Percentiles rank a stretch among this genome's conserved stretches.
phyloP scores from a whole-genome alignment of 2,329 filamentous ascomycete species.

The Byssochlamys sp. region DNA sequence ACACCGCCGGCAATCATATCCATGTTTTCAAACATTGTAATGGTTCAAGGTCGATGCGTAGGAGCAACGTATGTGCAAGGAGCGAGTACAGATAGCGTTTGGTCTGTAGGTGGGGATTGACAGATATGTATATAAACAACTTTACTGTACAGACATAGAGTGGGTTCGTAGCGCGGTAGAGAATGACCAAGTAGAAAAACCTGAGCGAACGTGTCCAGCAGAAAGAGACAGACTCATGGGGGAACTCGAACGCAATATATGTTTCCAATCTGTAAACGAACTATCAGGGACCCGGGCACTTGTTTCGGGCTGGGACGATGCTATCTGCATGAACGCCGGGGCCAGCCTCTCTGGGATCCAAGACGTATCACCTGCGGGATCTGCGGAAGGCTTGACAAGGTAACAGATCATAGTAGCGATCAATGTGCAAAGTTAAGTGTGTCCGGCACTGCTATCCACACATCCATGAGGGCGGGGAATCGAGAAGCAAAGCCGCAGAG shows the following conservation, averaged over 20 bases:
- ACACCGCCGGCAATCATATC: conserved; percentile 18
- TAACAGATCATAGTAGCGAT: conserved; percentile 9
- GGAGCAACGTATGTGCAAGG: conserved; percentile 1
- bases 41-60: neutral
- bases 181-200: conserved; percentile 1
- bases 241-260: neutral
- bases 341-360: conserved; percentile 12
- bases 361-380: conserved; percentile 16
- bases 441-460: neutral
- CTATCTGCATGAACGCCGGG: conserved; percentile 8
- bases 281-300: neutral
- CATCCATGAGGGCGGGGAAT: conserved; percentile 4
- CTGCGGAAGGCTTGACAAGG: conserved; percentile 13
- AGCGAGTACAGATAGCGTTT: neutral
- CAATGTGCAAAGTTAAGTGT: conserved; percentile 10
- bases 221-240: neutral
- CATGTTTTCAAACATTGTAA: conserved; percentile 23
- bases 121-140: conserved; percentile 1
- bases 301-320: conserved; percentile 7
- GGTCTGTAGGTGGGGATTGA: neutral
- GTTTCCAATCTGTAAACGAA: conserved; percentile 4
- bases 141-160: neutral
- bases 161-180: neutral
- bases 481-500: conserved; percentile 2
- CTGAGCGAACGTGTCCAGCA: conserved; percentile 2